These are phyloP conservation scores for Botryosphaeria dothidea DNA, from an alignment of 2,329 filamentous ascomycete genomes.

Conservation along the genomic window DNA sequence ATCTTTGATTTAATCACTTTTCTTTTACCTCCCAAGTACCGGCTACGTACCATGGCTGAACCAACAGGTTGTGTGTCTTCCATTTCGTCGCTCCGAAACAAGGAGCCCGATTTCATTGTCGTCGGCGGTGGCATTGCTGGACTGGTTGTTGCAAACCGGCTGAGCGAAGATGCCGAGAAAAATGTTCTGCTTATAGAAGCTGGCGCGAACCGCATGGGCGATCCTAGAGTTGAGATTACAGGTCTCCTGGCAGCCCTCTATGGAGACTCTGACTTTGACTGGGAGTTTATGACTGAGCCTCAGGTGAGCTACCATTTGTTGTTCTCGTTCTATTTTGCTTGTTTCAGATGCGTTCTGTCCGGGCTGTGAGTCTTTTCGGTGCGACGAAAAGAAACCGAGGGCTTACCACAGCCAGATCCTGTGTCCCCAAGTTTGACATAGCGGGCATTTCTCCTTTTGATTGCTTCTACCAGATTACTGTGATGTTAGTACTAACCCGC, in stretches of 20 bases:
- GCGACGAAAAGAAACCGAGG: too few species aligned
- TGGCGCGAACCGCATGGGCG: conserved; percentile 28
- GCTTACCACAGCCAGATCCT: too few species aligned
- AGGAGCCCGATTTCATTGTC: conserved; percentile 14
- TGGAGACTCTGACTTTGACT: conserved; percentile 35
- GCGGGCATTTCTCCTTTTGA: too few species aligned
- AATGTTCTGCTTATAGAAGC: conserved; percentile 26
- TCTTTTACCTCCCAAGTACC: neutral
- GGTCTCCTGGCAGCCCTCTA: conserved; percentile 25
- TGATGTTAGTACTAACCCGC: neutral
- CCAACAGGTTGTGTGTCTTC: neutral
- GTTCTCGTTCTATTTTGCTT: too few species aligned
- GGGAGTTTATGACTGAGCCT: conserved; percentile 32
- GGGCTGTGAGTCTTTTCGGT: too few species aligned
- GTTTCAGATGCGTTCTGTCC: too few species aligned
- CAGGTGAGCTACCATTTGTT: conserved; percentile 24
- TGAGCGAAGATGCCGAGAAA: conserved; percentile 28
- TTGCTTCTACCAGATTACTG: neutral
- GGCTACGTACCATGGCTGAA: neutral
- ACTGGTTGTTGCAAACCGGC: conserved; percentile 22
- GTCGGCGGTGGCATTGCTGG: conserved; percentile 24
- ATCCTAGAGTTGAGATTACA: conserved; percentile 31
- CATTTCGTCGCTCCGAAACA: neutral
- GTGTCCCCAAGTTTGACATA: too few species aligned
- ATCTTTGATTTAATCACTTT: neutral